A percentile compares a stretch with the other conserved stretches of the same genome.
Evolutionary conservation across 257 asterid species (phyloP).

Genomic region (Jacaranda mimosifolia): DNA sequence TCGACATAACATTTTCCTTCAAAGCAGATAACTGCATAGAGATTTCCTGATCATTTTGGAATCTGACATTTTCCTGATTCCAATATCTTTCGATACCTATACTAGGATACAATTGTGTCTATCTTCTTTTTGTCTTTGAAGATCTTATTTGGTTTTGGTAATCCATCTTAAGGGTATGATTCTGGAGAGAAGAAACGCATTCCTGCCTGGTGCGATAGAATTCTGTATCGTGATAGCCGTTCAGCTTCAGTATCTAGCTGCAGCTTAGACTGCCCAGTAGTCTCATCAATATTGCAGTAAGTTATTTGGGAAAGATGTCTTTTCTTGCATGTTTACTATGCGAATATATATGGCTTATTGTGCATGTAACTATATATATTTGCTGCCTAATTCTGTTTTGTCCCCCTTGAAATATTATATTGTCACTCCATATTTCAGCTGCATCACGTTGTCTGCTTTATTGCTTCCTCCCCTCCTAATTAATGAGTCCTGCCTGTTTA

Average conservation of each 20-base stretch:
- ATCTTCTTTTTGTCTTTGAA: conserved; percentile 21
- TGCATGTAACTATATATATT: not conserved
- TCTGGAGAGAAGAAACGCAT: conserved; percentile 98
- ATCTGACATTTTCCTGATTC: not conserved
- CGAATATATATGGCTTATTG: not conserved
- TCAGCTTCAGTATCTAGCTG: conserved; percentile 69
- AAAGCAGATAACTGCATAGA: not conserved
- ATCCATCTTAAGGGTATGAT: conserved; percentile 76
- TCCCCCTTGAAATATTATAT: not conserved
- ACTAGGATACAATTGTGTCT: not conserved
- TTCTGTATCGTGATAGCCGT: conserved; percentile 89
- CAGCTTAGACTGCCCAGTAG: conserved; percentile 95
- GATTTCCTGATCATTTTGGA: conserved; percentile 15
- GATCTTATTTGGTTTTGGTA: conserved; percentile 36
- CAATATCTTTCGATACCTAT: conserved; percentile 11
- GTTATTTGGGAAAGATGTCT: conserved; percentile 47
- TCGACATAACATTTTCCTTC: not conserved
- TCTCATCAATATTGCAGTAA: conserved; percentile 77
- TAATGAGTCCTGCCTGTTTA: too few relatives aligned
- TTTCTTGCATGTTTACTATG: not conserved
- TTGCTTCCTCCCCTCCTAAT: too few relatives aligned
- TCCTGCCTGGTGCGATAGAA: conserved; percentile 99
- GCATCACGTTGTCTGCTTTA: too few relatives aligned
- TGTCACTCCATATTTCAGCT: too few relatives aligned
- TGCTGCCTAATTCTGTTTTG: not conserved